Evolutionary conservation across 176 grass and related monocot species (phyloP), one percentile per base, ranked within the genome.

Genomic region (Oryza longistaminata): DNA sequence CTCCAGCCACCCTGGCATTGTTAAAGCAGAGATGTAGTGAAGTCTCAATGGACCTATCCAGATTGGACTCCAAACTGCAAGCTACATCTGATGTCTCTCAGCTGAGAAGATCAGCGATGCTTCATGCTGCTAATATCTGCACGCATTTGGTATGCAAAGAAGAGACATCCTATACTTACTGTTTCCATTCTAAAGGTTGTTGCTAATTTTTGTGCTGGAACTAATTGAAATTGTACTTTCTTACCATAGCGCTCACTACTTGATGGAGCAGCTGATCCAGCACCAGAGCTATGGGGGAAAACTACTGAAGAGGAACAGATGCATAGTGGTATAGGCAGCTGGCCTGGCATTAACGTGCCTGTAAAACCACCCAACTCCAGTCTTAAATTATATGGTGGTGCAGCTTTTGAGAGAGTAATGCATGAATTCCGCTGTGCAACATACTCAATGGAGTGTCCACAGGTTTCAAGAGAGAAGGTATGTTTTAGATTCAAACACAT

Each of bases 401-500:
- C 97, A 29, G 97, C 93, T 77, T 99, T 99, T 90, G 93, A 99
- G 88, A 93, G 97, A 83, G 93, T 88, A 70, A 90, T 99, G 90
- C 88, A 96, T 80, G 97, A 99, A 81, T 99, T 99, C 77, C 94
- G 88, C 81, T 91, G 93, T 69, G 93, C 90, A 35, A 92, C 97
- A 70, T 99, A 94, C 77, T 99, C 97, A 44, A 91, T 99, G 68
- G 93, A 96, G 60, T 99, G 88, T 73, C 97, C 97, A 44, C 93
- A 91, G 82, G 88, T 99, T 17, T 99, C 97, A 71, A 94, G 94
- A 75, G 93, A 99, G 76, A 99, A 96, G 91, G 97, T 99, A 87
- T 60, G 33, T 46, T 64, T 73, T 75, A 82, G 4, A 31, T 74
- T 65, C 11, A 16, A 78, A 16, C 11, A 69, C 75, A n/a, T 24